Evolutionary conservation across 305 asterid species (phyloP), one percentile per base, ranked within the genome.

Genomic region (Fraxinus velutina): DNA sequence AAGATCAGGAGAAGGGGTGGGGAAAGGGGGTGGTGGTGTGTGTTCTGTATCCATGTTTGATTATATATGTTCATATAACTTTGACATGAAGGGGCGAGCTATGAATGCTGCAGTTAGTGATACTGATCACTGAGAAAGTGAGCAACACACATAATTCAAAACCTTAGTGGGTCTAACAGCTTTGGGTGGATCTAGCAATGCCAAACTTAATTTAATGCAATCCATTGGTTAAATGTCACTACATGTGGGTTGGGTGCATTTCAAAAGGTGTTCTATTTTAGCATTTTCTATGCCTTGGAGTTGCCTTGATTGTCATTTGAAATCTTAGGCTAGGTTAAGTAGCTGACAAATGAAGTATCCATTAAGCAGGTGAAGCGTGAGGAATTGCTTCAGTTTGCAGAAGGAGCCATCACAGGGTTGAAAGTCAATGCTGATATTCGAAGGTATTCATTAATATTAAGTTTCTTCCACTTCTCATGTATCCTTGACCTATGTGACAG

Each of bases 341-440:
- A 80, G 87, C 80, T 84, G 80, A 74, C 76, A 72, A 60, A 42
- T 66, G 27, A 10, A 37, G 22, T 37, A 78, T 83, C 86, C 75
- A 77, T 84, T 75, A 82, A 84, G 76, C 84, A 96, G 99, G 99
- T 93, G 86, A 96, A 94, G 89, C 86, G 97, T 86, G 99, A 96
- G 70, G 99, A 96, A 85, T 86, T 96, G 89, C 98, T 96, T 83
- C 98, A 93, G 89, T 96, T 96, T 88, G 96, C 94, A 32, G 98
- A 96, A 91, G 96, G 92, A 82, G 98, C 99, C 50, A 93, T 96
- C 82, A 93, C 98, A 80, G 99, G 99, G 66, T 83, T 96, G 91
- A 96, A 96, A 92, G 81, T 90, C 81, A 96, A 91, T 90, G 97
- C 94, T 39, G 99, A 93, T 77, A 80, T 91, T 70, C 88, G 89